These are phyloP conservation scores for Antitrichia curtipendula DNA, from an alignment of 225 moss, liverwort and hornwort species.

Conservation along the genomic window DNA sequence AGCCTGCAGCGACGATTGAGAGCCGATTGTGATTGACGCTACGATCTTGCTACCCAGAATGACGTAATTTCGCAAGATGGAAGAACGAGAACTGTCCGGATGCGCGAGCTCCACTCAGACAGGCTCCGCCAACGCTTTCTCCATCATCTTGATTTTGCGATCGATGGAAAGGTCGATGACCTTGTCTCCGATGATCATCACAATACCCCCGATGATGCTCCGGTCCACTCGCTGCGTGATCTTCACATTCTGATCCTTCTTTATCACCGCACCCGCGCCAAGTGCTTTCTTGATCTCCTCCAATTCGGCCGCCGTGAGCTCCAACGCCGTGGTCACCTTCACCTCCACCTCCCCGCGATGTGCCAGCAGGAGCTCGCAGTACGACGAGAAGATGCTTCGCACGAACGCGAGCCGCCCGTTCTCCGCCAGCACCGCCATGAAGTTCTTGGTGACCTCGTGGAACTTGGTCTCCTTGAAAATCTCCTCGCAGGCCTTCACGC, in stretches of 20 bases:
- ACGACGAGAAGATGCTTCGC: slow-evolving; percentile 28
- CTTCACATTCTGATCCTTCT: slow-evolving; percentile 37
- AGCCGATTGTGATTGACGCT: not conserved
- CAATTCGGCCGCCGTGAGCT: slow-evolving; percentile 41
- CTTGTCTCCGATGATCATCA: slow-evolving; percentile 48
- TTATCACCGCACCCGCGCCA: not conserved
- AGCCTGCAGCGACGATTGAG: not conserved
- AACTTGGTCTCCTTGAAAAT: slow-evolving; percentile 65
- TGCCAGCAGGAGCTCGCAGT: slow-evolving; percentile 44
- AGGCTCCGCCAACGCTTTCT: slow-evolving; percentile 44
- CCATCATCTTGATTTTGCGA: slow-evolving; percentile 52
- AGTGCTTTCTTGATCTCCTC: slow-evolving; percentile 45
- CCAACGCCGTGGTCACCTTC: slow-evolving; percentile 44
- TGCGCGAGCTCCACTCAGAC: not conserved
- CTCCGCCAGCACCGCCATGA: slow-evolving; percentile 63
- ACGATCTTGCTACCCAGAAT: not conserved
- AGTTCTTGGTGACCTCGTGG: slow-evolving; percentile 8
- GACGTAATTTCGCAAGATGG: not conserved
- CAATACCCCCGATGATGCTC: slow-evolving; percentile 70
- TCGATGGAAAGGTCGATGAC: slow-evolving; percentile 71
- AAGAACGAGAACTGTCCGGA: not conserved
- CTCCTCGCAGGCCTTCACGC: slow-evolving; percentile 53
- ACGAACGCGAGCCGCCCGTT: slow-evolving; percentile 51
- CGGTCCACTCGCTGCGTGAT: slow-evolving; percentile 61
- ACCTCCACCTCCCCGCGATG: slow-evolving; percentile 61